Conservation (phyloP, 371 early-diverging fungal species). For the Haplosporangium sp. region DNA sequence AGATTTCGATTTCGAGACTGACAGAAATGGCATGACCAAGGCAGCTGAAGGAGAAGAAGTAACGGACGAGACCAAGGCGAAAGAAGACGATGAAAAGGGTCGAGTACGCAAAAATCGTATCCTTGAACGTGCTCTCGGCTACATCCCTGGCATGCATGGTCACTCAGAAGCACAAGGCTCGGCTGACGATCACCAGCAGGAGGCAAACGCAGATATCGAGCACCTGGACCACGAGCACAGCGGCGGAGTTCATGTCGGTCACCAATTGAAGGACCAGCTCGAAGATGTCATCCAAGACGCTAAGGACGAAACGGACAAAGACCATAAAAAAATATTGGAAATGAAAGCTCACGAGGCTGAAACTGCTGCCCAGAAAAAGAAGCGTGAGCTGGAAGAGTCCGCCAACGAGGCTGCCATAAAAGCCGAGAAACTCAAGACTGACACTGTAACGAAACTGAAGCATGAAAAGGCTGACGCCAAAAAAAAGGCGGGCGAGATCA, state of each 20-base stretch:
- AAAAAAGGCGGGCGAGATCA: too few relatives aligned
- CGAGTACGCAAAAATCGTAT: background rate
- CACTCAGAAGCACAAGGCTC: background rate
- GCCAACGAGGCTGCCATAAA: constrained; percentile 5
- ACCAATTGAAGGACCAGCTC: background rate
- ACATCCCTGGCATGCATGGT: background rate
- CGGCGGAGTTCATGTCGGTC: background rate
- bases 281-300: background rate
- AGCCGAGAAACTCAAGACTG: constrained; percentile 8
- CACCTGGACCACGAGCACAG: background rate
- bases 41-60: background rate
- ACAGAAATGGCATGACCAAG: background rate
- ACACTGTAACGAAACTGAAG: constrained; percentile 5
- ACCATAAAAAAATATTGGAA: background rate
- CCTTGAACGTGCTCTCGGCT: constrained; percentile 2
- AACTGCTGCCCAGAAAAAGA: constrained; percentile 1
- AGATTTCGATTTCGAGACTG: background rate
- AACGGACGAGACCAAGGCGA: background rate
- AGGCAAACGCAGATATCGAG: background rate
- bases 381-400: background rate
- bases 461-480: constrained; percentile 1
- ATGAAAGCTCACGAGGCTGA: background rate
- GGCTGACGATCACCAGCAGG: background rate
- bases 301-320: background rate
- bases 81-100: constrained; percentile 5